Evolutionary conservation across 352 stramenopile genomes (phyloP).

Genomic region (Phytophthora megakarya): DNA sequence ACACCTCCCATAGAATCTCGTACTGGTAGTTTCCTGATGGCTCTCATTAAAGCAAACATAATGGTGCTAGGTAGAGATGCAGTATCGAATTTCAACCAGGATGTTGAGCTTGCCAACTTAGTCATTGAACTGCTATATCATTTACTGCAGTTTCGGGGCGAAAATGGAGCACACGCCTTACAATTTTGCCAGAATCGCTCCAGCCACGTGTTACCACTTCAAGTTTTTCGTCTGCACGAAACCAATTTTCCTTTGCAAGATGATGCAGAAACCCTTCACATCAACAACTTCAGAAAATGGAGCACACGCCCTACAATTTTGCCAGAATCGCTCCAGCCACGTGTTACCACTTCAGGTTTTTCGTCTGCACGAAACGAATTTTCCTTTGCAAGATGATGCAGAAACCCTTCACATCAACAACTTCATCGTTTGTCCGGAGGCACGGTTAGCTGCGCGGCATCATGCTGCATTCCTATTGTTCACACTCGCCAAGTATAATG

Average conservation of each 20-base stretch:
- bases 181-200: conserved; percentile 37
- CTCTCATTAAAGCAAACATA: conserved; percentile 22
- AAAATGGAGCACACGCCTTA: conserved; percentile 11
- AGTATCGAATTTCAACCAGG: conserved; percentile 19
- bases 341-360: conserved; percentile 35
- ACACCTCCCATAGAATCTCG: neutral
- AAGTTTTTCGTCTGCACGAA: conserved; percentile 34
- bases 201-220: conserved; percentile 33
- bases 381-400: conserved; percentile 3
- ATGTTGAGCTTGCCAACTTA: conserved; percentile 29
- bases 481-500: conserved; percentile 41
- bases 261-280: neutral
- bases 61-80: conserved; percentile 30
- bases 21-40: conserved; percentile 4
- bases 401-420: no score
- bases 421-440: neutral
- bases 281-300: no score
- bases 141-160: conserved; percentile 21
- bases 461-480: conserved; percentile 41
- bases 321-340: conserved; percentile 30
- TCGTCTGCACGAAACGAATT: conserved; percentile 20
- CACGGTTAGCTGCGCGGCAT: neutral
- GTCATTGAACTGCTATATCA: conserved; percentile 30
- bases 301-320: conserved; percentile 32
- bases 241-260: conserved; percentile 1